phyloP scores from a whole-genome alignment of 1,284 basidiomycete genomes.

The Apiotrichum gamsii region DNA sequence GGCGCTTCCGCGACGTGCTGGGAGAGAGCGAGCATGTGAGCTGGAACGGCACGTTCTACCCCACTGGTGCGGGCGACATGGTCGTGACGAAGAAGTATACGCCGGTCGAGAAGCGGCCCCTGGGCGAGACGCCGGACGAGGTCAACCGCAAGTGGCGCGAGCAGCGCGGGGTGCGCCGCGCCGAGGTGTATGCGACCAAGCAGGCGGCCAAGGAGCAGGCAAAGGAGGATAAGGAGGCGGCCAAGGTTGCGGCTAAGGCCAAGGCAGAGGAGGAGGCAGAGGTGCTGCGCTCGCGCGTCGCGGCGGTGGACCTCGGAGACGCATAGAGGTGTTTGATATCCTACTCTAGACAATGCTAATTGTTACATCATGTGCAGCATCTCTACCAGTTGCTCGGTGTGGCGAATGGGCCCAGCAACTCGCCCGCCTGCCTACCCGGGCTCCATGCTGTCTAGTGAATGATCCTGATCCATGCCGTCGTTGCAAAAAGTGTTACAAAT shows the following conservation, averaged over 20 bases:
- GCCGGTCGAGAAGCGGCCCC: slow-evolving; percentile 59
- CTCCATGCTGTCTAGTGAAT: too few relatives aligned
- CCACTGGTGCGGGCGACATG: slow-evolving; percentile 66
- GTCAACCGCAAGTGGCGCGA: slow-evolving; percentile 70
- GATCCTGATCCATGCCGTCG: too few relatives aligned
- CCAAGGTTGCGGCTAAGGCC: slow-evolving; percentile 1
- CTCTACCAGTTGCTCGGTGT: too few relatives aligned
- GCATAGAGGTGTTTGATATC: too few relatives aligned
- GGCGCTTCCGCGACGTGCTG: slow-evolving; percentile 18
- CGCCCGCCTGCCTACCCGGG: not conserved
- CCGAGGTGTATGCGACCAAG: slow-evolving; percentile 2
- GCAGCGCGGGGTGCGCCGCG: slow-evolving; percentile 10
- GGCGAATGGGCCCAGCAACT: too few relatives aligned
- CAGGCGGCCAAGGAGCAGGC: slow-evolving; percentile 2
- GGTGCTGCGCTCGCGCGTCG: too few relatives aligned
- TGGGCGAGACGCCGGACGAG: slow-evolving; percentile 63
- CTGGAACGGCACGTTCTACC: slow-evolving; percentile 48
- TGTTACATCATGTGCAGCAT: not conserved
- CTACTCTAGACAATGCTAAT: not conserved
- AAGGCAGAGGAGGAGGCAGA: slow-evolving; percentile 3
- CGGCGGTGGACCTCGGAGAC: not conserved
- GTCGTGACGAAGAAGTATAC: slow-evolving; percentile 60
- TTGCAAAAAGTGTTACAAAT: not conserved
- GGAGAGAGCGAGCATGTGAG: not conserved
- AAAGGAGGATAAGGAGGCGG: not conserved